Evolutionary conservation across 148 eudicot genomes (phyloP).

Genomic region (Spergularia bocconei): DNA sequence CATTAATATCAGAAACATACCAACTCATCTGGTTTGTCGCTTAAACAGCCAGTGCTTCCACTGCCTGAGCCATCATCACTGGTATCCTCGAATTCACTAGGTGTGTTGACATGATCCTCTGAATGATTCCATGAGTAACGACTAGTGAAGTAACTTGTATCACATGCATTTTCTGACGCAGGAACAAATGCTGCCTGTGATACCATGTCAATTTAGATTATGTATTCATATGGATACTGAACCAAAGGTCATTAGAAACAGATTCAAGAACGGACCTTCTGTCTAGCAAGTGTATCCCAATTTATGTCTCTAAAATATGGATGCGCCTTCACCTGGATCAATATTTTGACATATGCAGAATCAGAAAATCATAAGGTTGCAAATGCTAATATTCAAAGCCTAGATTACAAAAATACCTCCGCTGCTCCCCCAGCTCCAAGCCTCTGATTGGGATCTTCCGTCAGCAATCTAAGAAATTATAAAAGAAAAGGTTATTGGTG

Average conservation of each 20-base stretch:
- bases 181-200: conserved; percentile 98
- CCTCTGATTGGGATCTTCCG: conserved; percentile 90
- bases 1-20: conserved; percentile 28
- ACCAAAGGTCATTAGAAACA: not conserved
- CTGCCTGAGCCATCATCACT: conserved; percentile 84
- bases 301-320: conserved; percentile 91
- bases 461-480: conserved; percentile 55
- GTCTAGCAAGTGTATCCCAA: conserved; percentile 99
- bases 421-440: conserved; percentile 97
- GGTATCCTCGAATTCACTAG: conserved; percentile 71
- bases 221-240: conserved; percentile 3
- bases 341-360: not conserved
- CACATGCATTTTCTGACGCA: conserved; percentile 82
- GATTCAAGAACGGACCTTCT: conserved; percentile 56
- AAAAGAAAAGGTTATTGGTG: not conserved
- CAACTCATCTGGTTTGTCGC: conserved; percentile 87
- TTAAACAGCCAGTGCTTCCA: conserved; percentile 72
- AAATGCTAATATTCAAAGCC: not conserved
- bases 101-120: conserved; percentile 71
- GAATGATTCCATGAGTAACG: conserved; percentile 88
- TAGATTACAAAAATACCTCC: conserved; percentile 52
- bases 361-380: not conserved
- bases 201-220: conserved; percentile 18
- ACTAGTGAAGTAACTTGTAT: conserved; percentile 94
- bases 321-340: conserved; percentile 84